phyloP scores from a whole-genome alignment of 805 yeast species.

The Maudiozyma pseudohumilis region DNA sequence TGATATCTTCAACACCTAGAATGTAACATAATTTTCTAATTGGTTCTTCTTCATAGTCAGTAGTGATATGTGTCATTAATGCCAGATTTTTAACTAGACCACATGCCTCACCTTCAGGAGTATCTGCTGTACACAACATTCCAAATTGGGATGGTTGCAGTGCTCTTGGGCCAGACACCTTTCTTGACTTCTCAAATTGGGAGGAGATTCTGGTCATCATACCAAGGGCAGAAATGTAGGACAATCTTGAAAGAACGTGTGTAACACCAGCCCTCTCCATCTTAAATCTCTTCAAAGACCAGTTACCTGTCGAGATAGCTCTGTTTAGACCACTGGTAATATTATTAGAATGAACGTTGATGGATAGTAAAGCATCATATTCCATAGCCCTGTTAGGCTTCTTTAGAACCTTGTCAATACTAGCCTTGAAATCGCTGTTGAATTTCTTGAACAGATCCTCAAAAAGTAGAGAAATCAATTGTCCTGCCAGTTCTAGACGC shows the following conservation, averaged over 20 bases:
- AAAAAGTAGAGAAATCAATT: conserved; percentile 84
- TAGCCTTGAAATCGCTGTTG: conserved; percentile 87
- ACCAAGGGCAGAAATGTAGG: conserved; percentile 91
- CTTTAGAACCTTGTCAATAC: conserved; percentile 85
- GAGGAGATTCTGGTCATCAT: conserved; percentile 99
- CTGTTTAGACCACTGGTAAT: conserved; percentile 90
- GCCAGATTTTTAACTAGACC: conserved; percentile 96
- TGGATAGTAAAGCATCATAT: conserved; percentile 84
- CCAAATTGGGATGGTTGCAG: conserved; percentile 98
- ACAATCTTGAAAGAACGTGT: conserved; percentile 82
- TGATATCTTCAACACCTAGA: conserved; percentile 83
- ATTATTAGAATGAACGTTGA: conserved; percentile 84
- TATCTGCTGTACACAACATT: conserved; percentile 96
- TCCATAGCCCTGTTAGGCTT: conserved; percentile 92
- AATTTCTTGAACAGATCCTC: conserved; percentile 97
- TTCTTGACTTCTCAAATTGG: conserved; percentile 96
- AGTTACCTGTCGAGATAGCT: conserved; percentile 96
- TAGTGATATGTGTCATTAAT: conserved; percentile 95
- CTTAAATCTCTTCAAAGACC: conserved; percentile 97
- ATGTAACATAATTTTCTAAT: conserved; percentile 64
- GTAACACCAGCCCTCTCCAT: conserved; percentile 99
- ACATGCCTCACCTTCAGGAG: conserved; percentile 99
- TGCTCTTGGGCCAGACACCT: conserved; percentile 98
- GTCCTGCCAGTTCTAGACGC: conserved; percentile 95
- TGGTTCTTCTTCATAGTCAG: conserved; percentile 95